Conservation (phyloP, 2,329 filamentous ascomycete genomes). For the Amesomyces nigricolor region DNA sequence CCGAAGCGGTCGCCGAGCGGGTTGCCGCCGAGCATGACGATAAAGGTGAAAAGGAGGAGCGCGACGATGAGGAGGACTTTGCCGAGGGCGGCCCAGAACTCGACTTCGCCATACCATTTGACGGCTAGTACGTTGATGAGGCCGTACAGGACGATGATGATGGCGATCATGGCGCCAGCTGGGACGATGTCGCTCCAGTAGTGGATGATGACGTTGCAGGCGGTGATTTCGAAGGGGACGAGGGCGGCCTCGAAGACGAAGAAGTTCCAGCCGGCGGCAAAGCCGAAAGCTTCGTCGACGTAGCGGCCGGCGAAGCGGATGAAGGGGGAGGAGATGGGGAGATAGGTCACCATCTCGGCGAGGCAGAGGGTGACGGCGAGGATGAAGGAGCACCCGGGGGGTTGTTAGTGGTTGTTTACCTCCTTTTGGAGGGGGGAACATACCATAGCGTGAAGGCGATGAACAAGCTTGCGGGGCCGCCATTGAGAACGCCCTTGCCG, state of each 20-base stretch:
- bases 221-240: conserved; percentile 63
- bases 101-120: conserved; percentile 68
- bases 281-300: conserved; percentile 69
- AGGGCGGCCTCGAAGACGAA: conserved; percentile 64
- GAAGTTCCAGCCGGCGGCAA: conserved; percentile 69
- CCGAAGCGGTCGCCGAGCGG: conserved; percentile 66
- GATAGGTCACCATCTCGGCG: conserved; percentile 71
- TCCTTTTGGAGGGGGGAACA: not conserved
- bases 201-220: conserved; percentile 57
- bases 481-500: conserved; percentile 51
- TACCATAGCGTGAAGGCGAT: conserved; percentile 55
- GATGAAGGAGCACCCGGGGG: conserved; percentile 48
- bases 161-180: conserved; percentile 52
- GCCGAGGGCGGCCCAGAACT: conserved; percentile 68
- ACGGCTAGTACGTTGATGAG: conserved; percentile 67
- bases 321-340: conserved; percentile 72
- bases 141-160: conserved; percentile 42
- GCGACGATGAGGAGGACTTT: conserved; percentile 68
- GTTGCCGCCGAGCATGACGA: conserved; percentile 79
- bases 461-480: conserved; percentile 54
- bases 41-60: conserved; percentile 70
- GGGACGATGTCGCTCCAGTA: conserved; percentile 56
- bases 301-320: conserved; percentile 71
- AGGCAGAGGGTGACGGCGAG: conserved; percentile 56
- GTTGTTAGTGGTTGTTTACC: not conserved